A percentile compares a stretch with the other conserved stretches of the same genome.
phyloP scores from a whole-genome alignment of 192 early-diverging fungal species.

The Mortierella alpina region DNA sequence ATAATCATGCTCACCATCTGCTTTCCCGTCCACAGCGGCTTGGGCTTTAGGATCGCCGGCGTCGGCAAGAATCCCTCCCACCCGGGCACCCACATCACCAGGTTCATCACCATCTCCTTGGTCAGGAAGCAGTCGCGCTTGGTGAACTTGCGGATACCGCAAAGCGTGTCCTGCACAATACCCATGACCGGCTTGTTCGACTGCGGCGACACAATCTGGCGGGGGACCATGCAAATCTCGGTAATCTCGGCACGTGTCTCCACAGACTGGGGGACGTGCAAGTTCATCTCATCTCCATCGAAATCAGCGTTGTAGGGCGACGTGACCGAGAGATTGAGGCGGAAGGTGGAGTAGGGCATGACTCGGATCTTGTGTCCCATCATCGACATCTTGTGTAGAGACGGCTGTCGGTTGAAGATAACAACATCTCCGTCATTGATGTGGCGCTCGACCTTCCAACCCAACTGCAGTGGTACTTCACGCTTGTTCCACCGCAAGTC shows the following conservation, averaged over 20 bases:
- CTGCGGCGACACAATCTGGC: constrained; percentile 97
- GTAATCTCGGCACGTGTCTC: constrained; percentile 95
- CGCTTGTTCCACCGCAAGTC: constrained; percentile 90
- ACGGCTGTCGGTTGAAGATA: constrained; percentile 99
- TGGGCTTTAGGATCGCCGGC: constrained; percentile 95
- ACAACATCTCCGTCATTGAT: constrained; percentile 95
- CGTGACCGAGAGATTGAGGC: constrained; percentile 96
- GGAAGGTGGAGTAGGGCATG: constrained; percentile 99
- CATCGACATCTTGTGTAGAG: constrained; percentile 99
- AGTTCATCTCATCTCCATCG: constrained; percentile 99
- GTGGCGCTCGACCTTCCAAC: constrained; percentile 96
- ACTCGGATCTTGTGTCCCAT: constrained; percentile 98
- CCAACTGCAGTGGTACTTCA: constrained; percentile 88
- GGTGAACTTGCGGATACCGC: constrained; percentile 95
- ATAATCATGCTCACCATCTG: constrained; percentile 95
- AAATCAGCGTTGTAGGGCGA: constrained; percentile 99
- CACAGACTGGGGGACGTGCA: constrained; percentile 98
- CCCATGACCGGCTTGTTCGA: constrained; percentile 99
- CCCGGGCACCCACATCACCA: constrained; percentile 94
- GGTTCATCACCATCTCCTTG: constrained; percentile 93
- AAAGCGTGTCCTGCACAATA: constrained; percentile 99
- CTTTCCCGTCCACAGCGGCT: constrained; percentile 98
- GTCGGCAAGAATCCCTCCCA: constrained; percentile 95
- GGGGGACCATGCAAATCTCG: constrained; percentile 98
- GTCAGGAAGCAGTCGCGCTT: constrained; percentile 90